These are phyloP conservation scores for Vitis riparia DNA, from an alignment of 164 flowering plant genomes.

Conservation along the genomic window DNA sequence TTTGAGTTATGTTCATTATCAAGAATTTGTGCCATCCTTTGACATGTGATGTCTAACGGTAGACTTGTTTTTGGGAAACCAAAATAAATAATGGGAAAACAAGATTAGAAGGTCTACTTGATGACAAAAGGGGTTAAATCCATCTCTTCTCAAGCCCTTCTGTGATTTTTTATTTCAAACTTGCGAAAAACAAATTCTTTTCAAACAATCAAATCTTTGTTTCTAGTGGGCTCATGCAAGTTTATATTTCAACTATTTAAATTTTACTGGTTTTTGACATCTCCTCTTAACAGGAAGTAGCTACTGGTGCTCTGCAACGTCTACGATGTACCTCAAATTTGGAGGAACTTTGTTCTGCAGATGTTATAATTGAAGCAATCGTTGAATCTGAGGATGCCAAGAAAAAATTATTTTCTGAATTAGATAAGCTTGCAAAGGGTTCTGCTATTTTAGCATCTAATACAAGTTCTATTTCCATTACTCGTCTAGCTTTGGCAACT, in stretches of 20 bases:
- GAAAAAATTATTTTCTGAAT: slow-evolving; percentile 59
- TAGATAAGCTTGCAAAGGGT: slow-evolving; percentile 66
- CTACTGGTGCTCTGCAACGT: slow-evolving; percentile 43
- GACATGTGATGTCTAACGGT: too few relatives aligned
- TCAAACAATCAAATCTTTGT: neutral
- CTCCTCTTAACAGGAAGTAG: slow-evolving; percentile 40
- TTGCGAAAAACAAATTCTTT: too few relatives aligned
- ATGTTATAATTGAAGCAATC: slow-evolving; percentile 89
- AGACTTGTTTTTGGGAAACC: too few relatives aligned
- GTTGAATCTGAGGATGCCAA: slow-evolving; percentile 91
- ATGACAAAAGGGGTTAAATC: too few relatives aligned
- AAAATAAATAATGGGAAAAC: too few relatives aligned
- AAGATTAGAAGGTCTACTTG: too few relatives aligned
- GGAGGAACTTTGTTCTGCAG: slow-evolving; percentile 64
- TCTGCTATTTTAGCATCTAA: slow-evolving; percentile 93
- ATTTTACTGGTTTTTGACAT: neutral
- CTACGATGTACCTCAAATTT: slow-evolving; percentile 51
- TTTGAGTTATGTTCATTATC: too few relatives aligned
- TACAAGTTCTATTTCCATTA: slow-evolving; percentile 94
- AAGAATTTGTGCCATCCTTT: too few relatives aligned
- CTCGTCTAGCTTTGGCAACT: slow-evolving; percentile 81
- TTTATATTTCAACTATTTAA: neutral
- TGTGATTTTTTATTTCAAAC: too few relatives aligned
- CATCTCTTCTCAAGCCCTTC: too few relatives aligned
- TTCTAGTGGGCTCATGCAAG: neutral